Evolutionary conservation across 2,329 filamentous ascomycete species (phyloP), one percentile per base, ranked within the genome.

Genomic region (Colletotrichum somersetense): DNA sequence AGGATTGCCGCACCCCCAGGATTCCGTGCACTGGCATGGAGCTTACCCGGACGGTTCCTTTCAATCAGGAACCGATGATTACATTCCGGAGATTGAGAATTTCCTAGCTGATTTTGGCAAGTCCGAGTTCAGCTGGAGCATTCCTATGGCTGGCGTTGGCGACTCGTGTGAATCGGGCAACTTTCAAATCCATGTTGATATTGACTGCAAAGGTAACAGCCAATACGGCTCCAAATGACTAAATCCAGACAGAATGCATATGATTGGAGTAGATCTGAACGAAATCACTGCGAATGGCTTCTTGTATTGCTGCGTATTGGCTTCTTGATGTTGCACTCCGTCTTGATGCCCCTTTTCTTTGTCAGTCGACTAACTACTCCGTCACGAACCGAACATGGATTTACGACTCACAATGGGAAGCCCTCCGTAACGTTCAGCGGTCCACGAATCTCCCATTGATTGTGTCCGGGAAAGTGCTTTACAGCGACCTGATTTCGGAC

Each of bases 101-200:
- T 74, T 72, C 20, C 56, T 74, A 16, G 72, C 72, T 23, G 72
- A 74, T 46, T 74, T 74, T n/a, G 64, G 62, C 40, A 67, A 64
- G 46, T 72, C 72, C 26, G 62, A 72, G 33, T 72, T 74, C 52
- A 74, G 65, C 56, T 74, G 72, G 72, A 72, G 59, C 55, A 66
- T 74, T 52, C 69, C 69, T 44, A n/a, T 72, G 52, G 55, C 57
- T 20, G 67, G 68, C 16, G 58, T 59, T 35, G 33, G 46, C 18
- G 59, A 65, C 35, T 59, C 61, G 18, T 71, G 67, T 23, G 68
- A 63, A 3, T 40, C 58, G 35, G 42, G 56, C 6, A 62, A 62
- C 57, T 67, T 67, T 57, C 42, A 57, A 35, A 53, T n/a, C 48
- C 57, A 14, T 44, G 64, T 1, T 67, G 30, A 30, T 30, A 62